Evolutionary conservation across 331 rosid species (phyloP).

Genomic region (Quercus tomentella): DNA sequence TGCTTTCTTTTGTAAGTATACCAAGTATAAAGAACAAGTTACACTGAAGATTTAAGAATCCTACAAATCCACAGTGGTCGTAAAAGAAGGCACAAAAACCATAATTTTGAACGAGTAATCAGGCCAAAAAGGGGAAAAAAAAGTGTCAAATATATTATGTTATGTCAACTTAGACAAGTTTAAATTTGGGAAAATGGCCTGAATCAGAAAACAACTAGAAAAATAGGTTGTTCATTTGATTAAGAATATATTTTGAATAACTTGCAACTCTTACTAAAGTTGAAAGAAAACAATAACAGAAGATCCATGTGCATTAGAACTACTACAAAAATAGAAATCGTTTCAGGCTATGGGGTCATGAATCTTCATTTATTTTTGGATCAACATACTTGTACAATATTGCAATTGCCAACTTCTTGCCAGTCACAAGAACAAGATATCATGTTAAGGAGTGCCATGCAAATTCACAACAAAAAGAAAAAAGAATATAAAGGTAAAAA

Average conservation of each 20-base stretch:
- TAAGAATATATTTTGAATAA: not conserved
- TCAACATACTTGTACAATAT: not conserved
- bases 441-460: not conserved
- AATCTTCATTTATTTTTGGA: too few relatives aligned
- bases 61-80: too few relatives aligned
- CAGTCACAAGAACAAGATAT: not conserved
- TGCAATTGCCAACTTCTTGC: not conserved
- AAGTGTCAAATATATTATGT: not conserved
- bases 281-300: too few relatives aligned
- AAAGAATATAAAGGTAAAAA: not conserved
- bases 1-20: not conserved
- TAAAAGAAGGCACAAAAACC: not conserved
- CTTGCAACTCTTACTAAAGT: not conserved
- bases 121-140: too few relatives aligned
- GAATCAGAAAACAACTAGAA: not conserved
- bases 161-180: not conserved
- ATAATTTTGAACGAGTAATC: not conserved
- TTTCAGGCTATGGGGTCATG: too few relatives aligned
- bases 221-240: not conserved
- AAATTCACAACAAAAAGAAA: not conserved
- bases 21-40: not conserved
- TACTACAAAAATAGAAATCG: too few relatives aligned
- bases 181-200: not conserved
- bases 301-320: too few relatives aligned
- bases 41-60: too few relatives aligned